phyloP scores from a whole-genome alignment of 1,139 yeast genomes.

The Taiozyma onychis region DNA sequence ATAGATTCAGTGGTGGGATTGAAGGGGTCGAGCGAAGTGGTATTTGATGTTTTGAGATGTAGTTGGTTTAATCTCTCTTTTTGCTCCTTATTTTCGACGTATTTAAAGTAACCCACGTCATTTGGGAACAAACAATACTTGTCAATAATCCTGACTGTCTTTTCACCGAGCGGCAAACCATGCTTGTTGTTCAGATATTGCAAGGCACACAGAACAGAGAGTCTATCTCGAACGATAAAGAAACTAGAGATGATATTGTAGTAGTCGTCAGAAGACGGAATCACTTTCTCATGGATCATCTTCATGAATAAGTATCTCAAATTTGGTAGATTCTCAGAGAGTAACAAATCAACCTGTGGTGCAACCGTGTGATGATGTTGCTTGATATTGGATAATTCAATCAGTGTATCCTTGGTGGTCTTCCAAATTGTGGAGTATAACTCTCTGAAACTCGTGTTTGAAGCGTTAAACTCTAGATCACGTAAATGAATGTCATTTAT shows the following conservation, averaged over 20 bases:
- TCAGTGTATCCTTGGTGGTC: conserved; percentile 8
- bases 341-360: background rate
- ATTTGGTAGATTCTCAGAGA: conserved; percentile 10
- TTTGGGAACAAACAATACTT: background rate
- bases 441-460: conserved; percentile 1
- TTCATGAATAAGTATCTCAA: conserved; percentile 17
- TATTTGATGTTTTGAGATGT: background rate
- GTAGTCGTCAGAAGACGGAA: conserved; percentile 18
- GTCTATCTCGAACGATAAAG: conserved; percentile 1
- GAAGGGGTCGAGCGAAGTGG: conserved; percentile 4
- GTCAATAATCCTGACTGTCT: background rate
- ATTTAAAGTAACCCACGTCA: background rate
- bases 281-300: conserved; percentile 19
- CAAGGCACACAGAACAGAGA: conserved; percentile 7
- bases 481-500: conserved; percentile 14
- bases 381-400: background rate
- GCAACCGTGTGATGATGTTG: background rate
- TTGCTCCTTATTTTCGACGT: background rate
- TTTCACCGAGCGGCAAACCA: conserved; percentile 2
- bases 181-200: conserved; percentile 9
- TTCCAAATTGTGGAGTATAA: conserved; percentile 20
- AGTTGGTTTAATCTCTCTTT: background rate
- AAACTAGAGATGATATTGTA: conserved; percentile 11
- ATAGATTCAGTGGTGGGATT: background rate
- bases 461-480: conserved; percentile 1